phyloP scores from a whole-genome alignment of 2,329 filamentous ascomycete species.

The Diaporthe helianthi region DNA sequence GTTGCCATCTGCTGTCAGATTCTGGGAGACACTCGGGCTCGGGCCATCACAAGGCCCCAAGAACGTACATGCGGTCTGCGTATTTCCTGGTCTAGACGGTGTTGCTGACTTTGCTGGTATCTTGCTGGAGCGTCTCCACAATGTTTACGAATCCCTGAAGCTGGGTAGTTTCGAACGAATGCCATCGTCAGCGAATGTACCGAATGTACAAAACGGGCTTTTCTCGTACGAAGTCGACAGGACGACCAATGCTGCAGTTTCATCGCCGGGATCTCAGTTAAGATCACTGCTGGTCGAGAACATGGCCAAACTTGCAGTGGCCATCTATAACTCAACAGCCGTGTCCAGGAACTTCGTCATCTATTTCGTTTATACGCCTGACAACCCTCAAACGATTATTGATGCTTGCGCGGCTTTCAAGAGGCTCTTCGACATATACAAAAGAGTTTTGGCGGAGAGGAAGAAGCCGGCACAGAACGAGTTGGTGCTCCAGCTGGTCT shows the following conservation, averaged over 20 bases:
- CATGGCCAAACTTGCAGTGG: constrained; percentile 56
- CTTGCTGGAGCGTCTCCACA: constrained; percentile 73
- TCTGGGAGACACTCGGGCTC: constrained; percentile 83
- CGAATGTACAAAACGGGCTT: constrained; percentile 53
- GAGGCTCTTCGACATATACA: constrained; percentile 72
- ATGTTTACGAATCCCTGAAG: constrained; percentile 76
- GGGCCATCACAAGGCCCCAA: constrained; percentile 75
- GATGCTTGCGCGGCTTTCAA: constrained; percentile 79
- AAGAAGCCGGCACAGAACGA: constrained; percentile 62
- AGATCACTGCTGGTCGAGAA: constrained; percentile 56
- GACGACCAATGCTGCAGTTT: constrained; percentile 49
- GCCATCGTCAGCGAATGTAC: constrained; percentile 46
- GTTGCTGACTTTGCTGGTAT: constrained; percentile 65
- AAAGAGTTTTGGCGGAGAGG: constrained; percentile 55
- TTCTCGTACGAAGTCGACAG: constrained; percentile 58
- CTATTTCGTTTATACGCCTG: constrained; percentile 76
- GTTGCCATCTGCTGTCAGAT: constrained; percentile 75
- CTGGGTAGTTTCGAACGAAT: constrained; percentile 70
- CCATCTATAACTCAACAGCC: constrained; percentile 50
- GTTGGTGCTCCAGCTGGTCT: constrained; percentile 79
- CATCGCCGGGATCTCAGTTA: constrained; percentile 49
- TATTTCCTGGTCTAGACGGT: constrained; percentile 72
- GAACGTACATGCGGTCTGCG: constrained; percentile 72
- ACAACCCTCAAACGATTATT: constrained; percentile 65
- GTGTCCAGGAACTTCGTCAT: constrained; percentile 72